phyloP scores from a whole-genome alignment of 208 protist genomes.

The Crithidia brevicula region DNA sequence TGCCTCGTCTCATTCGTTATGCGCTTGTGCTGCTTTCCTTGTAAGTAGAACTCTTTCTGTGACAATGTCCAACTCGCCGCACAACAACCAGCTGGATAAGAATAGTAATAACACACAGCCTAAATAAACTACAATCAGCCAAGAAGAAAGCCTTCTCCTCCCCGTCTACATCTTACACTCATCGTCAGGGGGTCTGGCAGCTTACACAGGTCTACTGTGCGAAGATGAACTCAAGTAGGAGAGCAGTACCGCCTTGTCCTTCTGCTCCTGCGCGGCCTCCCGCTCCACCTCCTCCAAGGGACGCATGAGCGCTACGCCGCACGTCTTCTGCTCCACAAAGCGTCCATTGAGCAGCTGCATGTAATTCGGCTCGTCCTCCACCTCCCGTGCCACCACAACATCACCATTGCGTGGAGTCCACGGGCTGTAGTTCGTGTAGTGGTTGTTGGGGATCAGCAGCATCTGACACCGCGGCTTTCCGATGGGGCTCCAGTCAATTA shows the following conservation, averaged over 20 bases:
- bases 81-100: too few relatives aligned
- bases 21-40: too few relatives aligned
- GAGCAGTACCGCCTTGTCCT: slow-evolving; percentile 18
- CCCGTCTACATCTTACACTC: too few relatives aligned
- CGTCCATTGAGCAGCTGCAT: slow-evolving; percentile 84
- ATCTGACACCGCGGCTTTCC: slow-evolving; percentile 71
- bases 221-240: slow-evolving; percentile 1
- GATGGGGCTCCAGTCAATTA: slow-evolving; percentile 84
- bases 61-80: too few relatives aligned
- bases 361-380: slow-evolving; percentile 70
- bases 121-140: too few relatives aligned
- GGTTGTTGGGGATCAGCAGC: slow-evolving; percentile 76
- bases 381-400: slow-evolving; percentile 73
- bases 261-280: slow-evolving; percentile 15
- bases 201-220: too few relatives aligned
- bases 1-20: too few relatives aligned
- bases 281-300: slow-evolving; percentile 57
- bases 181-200: too few relatives aligned
- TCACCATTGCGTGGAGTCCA: slow-evolving; percentile 88
- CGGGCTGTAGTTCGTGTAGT: slow-evolving; percentile 86
- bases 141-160: too few relatives aligned
- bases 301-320: slow-evolving; percentile 65
- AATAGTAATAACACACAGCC: too few relatives aligned
- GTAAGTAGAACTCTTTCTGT: too few relatives aligned
- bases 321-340: slow-evolving; percentile 85